These are phyloP conservation scores for Pleurotus giganteus DNA, from an alignment of 768 basidiomycete genomes.

Conservation along the genomic window DNA sequence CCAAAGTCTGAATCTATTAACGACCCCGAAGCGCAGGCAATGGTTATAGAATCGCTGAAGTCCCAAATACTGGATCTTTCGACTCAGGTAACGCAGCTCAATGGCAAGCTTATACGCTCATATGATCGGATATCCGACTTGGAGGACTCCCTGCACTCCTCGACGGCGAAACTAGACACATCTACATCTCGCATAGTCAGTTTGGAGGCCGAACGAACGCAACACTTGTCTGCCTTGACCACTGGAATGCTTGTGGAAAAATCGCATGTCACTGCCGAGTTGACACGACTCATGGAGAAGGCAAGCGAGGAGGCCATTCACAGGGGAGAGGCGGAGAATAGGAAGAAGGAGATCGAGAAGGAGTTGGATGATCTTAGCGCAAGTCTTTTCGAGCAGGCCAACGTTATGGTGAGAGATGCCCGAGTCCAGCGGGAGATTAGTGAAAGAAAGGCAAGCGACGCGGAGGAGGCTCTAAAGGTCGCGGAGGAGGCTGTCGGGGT, in stretches of 20 bases:
- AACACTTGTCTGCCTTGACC: slow-evolving; percentile 87
- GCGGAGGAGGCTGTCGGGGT: slow-evolving; percentile 83
- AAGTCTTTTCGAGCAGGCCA: slow-evolving; percentile 86
- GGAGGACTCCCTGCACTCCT: slow-evolving; percentile 82
- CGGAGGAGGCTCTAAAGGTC: slow-evolving; percentile 74
- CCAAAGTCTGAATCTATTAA: slow-evolving; percentile 9
- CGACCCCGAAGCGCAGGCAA: slow-evolving; percentile 71
- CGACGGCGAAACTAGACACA: slow-evolving; percentile 54
- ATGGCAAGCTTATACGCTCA: slow-evolving; percentile 87
- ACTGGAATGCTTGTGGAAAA: slow-evolving; percentile 92
- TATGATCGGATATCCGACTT: slow-evolving; percentile 92
- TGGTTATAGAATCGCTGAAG: slow-evolving; percentile 80
- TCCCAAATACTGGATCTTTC: slow-evolving; percentile 83
- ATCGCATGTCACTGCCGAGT: slow-evolving; percentile 84
- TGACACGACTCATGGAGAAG: slow-evolving; percentile 90
- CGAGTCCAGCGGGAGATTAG: slow-evolving; percentile 62
- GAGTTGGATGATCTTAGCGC: slow-evolving; percentile 95
- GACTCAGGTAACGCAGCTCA: slow-evolving; percentile 87
- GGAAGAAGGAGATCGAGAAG: slow-evolving; percentile 80
- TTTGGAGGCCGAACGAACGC: slow-evolving; percentile 80
- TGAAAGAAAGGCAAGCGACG: slow-evolving; percentile 72
- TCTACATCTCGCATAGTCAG: slow-evolving; percentile 69
- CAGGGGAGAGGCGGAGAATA: slow-evolving; percentile 87
- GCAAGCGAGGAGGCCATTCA: slow-evolving; percentile 93
- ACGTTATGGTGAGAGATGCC: slow-evolving; percentile 97